Percentiles rank a stretch among this genome's conserved stretches.
Conservation (phyloP, 108 stramenopile genomes). For the Discostella pseudostelligera region DNA sequence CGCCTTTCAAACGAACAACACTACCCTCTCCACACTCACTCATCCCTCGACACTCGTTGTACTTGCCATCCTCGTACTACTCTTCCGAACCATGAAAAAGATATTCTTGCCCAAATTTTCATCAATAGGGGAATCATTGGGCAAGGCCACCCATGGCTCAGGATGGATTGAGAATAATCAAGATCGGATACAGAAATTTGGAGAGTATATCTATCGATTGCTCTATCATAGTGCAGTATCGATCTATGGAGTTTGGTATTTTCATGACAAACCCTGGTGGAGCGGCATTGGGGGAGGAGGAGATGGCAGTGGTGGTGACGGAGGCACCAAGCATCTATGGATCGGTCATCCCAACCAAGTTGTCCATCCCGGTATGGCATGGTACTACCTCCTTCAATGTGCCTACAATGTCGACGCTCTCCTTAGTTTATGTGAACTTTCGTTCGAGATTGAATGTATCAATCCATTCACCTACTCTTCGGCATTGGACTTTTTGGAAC, state of each 20-base stretch:
- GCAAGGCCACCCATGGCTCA: conserved; percentile 61
- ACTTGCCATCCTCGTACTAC: conserved; percentile 45
- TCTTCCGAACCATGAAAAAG: conserved; percentile 58
- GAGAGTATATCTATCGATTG: conserved; percentile 86
- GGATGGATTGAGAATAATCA: conserved; percentile 64
- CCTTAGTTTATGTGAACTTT: conserved; percentile 61
- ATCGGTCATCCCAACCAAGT: conserved; percentile 64
- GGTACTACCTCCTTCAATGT: conserved; percentile 84
- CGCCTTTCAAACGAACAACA: conserved; percentile 38
- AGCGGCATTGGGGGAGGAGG: conserved; percentile 34
- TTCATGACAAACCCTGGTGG: conserved; percentile 74
- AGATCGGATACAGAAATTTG: conserved; percentile 75
- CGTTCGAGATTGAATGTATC: conserved; percentile 44
- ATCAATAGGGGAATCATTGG: conserved; percentile 52
- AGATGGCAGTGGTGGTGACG: no score
- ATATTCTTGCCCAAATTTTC: conserved; percentile 59
- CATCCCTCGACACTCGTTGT: conserved; percentile 25
- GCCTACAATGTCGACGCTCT: conserved; percentile 89
- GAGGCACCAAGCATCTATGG: conserved; percentile 62
- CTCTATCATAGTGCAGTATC: conserved; percentile 67
- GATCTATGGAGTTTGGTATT: conserved; percentile 58
- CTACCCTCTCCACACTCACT: conserved; percentile 38
- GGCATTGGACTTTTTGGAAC: conserved; percentile 33
- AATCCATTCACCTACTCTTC: conserved; percentile 43
- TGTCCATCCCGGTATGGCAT: conserved; percentile 73